A percentile compares a stretch with the other conserved stretches of the same genome.
Evolutionary conservation across 2,329 filamentous ascomycete species (phyloP).

Genomic region (Monosporascus sp.): DNA sequence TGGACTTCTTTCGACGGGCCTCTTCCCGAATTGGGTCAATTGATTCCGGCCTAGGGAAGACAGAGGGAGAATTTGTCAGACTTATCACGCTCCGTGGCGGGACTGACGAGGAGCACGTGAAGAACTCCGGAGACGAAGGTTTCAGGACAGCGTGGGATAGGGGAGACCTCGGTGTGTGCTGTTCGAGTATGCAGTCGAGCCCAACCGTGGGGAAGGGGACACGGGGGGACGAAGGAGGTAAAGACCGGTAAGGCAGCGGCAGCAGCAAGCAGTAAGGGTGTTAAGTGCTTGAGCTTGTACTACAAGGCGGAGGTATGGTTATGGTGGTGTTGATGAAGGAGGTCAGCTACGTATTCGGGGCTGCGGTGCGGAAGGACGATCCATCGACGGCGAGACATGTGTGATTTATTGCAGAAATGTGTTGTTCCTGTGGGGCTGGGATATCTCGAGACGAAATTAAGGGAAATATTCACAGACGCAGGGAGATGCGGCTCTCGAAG

Average conservation of each 20-base stretch:
- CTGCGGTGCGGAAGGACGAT: constrained; percentile 44
- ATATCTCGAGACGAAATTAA: constrained; percentile 37
- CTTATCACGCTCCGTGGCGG: constrained; percentile 17
- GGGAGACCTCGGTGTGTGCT: constrained; percentile 21
- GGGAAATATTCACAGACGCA: constrained; percentile 51
- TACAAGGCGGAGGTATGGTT: constrained; percentile 32
- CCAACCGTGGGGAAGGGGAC: constrained; percentile 41
- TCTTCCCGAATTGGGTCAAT: neutral
- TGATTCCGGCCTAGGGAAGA: neutral
- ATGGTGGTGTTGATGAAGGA: constrained; percentile 36
- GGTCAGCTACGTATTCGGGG: constrained; percentile 44
- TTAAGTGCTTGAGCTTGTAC: constrained; percentile 30
- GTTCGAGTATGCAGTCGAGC: constrained; percentile 48
- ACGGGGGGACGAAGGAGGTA: constrained; percentile 28
- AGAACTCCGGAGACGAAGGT: constrained; percentile 19
- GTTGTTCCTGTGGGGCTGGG: constrained; percentile 46
- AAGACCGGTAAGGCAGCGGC: constrained; percentile 26
- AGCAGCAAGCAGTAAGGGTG: constrained; percentile 23
- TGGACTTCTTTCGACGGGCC: constrained; percentile 6
- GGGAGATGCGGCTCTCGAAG: constrained; percentile 62
- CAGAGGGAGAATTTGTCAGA: neutral
- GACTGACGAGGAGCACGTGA: constrained; percentile 19
- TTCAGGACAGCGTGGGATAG: constrained; percentile 27
- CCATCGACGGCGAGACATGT: constrained; percentile 56
- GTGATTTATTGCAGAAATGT: constrained; percentile 59